A percentile compares a stretch with the other conserved stretches of the same genome.
Evolutionary conservation across 345 rosid genomes (phyloP).

Genomic region (Eutrema yunnanense): DNA sequence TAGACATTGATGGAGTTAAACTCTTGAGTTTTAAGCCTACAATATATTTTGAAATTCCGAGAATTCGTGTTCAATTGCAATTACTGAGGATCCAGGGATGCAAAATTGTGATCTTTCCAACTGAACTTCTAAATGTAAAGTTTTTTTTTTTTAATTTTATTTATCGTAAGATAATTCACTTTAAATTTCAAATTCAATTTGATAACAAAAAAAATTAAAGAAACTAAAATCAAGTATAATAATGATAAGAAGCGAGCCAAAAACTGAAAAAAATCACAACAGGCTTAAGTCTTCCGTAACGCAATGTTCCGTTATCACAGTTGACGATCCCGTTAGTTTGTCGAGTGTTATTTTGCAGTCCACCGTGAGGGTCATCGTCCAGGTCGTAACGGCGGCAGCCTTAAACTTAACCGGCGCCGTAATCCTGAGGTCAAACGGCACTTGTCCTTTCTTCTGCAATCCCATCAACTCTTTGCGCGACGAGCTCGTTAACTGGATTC

Average conservation of each 20-base stretch:
- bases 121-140: too few species aligned
- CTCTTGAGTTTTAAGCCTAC: neutral
- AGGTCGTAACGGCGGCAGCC: conserved; percentile 54
- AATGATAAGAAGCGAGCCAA: neutral
- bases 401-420: conserved; percentile 64
- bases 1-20: neutral
- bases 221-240: neutral
- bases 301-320: conserved; percentile 44
- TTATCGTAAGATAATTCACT: too few species aligned
- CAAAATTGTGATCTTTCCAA: neutral
- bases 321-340: conserved; percentile 45
- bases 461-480: conserved; percentile 21
- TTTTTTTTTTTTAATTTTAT: too few species aligned
- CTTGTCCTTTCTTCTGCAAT: conserved; percentile 31
- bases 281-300: conserved; percentile 37
- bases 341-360: conserved; percentile 66
- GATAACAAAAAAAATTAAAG: neutral
- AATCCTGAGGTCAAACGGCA: conserved; percentile 45
- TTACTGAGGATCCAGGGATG: neutral
- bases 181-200: neutral
- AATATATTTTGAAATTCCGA: neutral
- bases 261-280: conserved; percentile 22
- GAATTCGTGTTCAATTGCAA: neutral
- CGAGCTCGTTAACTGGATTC: conserved; percentile 36
- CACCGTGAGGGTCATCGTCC: conserved; percentile 56